phyloP scores from a whole-genome alignment of 768 basidiomycete genomes.

The Boletus rubescentipes region DNA sequence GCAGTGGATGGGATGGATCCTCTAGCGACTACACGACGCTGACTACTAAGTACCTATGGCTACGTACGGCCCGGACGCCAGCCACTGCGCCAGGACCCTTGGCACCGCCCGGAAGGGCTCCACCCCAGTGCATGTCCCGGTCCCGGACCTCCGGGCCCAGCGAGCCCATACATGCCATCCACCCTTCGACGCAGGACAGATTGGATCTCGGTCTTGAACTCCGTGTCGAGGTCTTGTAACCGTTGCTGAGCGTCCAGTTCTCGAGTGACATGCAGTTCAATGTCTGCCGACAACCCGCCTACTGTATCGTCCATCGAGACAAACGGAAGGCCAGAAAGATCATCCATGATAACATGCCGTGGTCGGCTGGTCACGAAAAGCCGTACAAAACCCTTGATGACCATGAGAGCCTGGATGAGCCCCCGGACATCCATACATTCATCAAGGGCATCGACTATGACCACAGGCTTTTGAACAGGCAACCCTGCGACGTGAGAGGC shows the following conservation, averaged over 20 bases:
- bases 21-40: too few relatives aligned
- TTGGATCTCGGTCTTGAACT: neutral
- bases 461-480: neutral
- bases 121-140: too few relatives aligned
- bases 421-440: neutral
- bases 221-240: neutral
- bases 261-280: neutral
- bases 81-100: too few relatives aligned
- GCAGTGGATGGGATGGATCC: too few relatives aligned
- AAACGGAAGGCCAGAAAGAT: neutral
- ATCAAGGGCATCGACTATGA: neutral
- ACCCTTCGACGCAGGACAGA: neutral
- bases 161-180: neutral
- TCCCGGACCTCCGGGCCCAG: too few relatives aligned
- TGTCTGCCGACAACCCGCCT: neutral
- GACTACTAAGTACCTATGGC: too few relatives aligned
- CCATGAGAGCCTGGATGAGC: neutral
- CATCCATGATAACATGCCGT: neutral
- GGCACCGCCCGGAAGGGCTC: too few relatives aligned
- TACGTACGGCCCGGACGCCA: too few relatives aligned
- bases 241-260: neutral
- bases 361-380: neutral
- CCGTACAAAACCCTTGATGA: neutral
- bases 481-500: neutral
- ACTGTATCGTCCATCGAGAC: neutral